Evolutionary conservation across 2,329 filamentous ascomycete genomes (phyloP), one percentile per base, ranked within the genome.

Genomic region (Fusarium chlamydosporum): DNA sequence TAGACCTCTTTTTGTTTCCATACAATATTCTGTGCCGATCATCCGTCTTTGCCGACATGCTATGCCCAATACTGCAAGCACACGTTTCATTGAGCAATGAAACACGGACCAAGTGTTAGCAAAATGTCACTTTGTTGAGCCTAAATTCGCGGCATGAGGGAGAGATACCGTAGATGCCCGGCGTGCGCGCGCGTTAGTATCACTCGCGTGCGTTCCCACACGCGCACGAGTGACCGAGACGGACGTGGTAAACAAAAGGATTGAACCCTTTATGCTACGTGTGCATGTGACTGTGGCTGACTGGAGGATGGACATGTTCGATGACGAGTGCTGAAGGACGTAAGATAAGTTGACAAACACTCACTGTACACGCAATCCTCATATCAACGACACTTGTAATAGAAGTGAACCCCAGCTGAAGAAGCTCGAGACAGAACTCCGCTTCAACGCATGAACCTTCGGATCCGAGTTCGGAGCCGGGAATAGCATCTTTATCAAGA

Each of bases 391-490:
- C 13, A 15, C 16, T 23, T 26, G 23, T n/a, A n/a, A n/a, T n/a
- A 51, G 12, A 9, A 15, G 12, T 29, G 47, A 29, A 51, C 26
- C 47, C 34, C 18, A 12, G 47, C 18, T 29, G 12, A 23, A 27
- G 20, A 7, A 27, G 16, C 20, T 42, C 9, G 1, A 15, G 23
- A 13, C 8, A 15, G 18, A 46, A 48, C 41, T 66, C 61, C 40
- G 40, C 41, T 61, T 18, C n/a, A 42, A 35, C 61, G 37, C 20
- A 3, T 35, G 23, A 26, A 16, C n/a, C 6, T n/a, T 70, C 67
- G 67, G 67, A 40, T 67, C 67, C 67, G 67, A 67, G 11, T 16
- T 27, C 67, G 67, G 67, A 67, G 46, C 67, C 67, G 57, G 66
- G 26, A 18, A 47, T 31, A 29, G 29, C 29, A 31, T 58, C 40